Conservation (phyloP, 257 asterid genomes). For the Solanum dulcamara region DNA sequence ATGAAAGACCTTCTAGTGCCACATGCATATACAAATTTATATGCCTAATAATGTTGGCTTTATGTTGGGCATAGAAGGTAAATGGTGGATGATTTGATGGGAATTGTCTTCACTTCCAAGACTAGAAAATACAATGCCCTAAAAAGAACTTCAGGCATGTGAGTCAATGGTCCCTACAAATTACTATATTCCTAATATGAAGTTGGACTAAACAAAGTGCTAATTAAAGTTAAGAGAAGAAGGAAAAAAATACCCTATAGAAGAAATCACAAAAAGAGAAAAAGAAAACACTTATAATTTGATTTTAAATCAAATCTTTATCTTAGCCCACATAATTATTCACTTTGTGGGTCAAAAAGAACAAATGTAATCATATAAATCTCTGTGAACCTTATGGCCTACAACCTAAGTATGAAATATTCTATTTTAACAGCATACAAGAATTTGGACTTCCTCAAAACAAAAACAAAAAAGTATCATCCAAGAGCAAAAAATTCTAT, state of each 20-base stretch:
- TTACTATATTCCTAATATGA: neutral
- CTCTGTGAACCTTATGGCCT: neutral
- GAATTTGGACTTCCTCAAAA: neutral
- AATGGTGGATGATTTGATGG: neutral
- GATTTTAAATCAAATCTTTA: neutral
- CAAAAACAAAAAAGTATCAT: neutral
- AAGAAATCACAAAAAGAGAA: neutral
- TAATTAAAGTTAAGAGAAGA: neutral
- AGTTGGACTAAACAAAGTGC: neutral
- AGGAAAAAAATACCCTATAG: neutral
- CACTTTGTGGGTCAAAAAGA: neutral
- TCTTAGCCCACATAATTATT: neutral
- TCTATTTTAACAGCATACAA: neutral
- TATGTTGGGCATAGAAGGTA: neutral
- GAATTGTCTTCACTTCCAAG: neutral
- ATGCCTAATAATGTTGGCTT: neutral
- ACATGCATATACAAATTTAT: neutral
- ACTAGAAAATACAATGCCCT: neutral
- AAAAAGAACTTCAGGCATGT: neutral
- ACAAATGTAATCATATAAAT: neutral
- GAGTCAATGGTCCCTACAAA: neutral
- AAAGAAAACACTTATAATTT: neutral
- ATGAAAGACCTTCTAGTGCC: neutral
- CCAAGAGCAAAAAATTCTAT: neutral
- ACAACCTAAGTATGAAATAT: neutral